Evolutionary conservation across 768 basidiomycete genomes (phyloP).

Genomic region (Russula sp.): DNA sequence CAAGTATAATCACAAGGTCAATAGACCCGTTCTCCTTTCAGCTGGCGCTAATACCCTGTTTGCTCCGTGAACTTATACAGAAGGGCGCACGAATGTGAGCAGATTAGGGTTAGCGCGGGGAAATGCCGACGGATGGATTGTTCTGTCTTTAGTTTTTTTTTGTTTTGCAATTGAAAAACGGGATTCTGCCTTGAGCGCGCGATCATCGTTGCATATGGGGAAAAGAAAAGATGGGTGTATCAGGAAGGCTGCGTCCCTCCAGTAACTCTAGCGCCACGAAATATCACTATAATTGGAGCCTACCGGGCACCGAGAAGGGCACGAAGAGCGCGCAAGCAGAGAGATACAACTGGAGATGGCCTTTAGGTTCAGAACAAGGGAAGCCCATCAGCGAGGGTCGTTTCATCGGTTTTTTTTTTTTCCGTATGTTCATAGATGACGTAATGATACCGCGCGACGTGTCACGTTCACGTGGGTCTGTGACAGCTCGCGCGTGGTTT

Average conservation of each 20-base stretch:
- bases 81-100: neutral
- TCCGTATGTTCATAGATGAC: neutral
- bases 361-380: neutral
- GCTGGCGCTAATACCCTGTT: neutral
- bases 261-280: neutral
- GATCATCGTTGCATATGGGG: constrained; percentile 8
- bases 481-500: neutral
- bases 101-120: constrained; percentile 4
- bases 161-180: neutral
- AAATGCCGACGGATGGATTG: neutral
- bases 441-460: neutral
- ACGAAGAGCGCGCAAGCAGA: neutral
- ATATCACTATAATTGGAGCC: neutral
- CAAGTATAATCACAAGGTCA: neutral
- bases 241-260: neutral
- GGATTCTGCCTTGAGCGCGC: neutral
- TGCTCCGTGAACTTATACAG: neutral
- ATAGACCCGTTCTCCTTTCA: neutral
- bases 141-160: too few relatives aligned
- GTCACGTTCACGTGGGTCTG: constrained; percentile 15
- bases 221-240: neutral
- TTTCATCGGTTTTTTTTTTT: too few relatives aligned
- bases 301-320: neutral
- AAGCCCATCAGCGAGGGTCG: too few relatives aligned
- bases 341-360: neutral